A percentile compares a stretch with the other conserved stretches of the same genome.
These are phyloP conservation scores for Neurospora sublineolata DNA, from an alignment of 495 filamentous ascomycete genomes.

Conservation along the genomic window DNA sequence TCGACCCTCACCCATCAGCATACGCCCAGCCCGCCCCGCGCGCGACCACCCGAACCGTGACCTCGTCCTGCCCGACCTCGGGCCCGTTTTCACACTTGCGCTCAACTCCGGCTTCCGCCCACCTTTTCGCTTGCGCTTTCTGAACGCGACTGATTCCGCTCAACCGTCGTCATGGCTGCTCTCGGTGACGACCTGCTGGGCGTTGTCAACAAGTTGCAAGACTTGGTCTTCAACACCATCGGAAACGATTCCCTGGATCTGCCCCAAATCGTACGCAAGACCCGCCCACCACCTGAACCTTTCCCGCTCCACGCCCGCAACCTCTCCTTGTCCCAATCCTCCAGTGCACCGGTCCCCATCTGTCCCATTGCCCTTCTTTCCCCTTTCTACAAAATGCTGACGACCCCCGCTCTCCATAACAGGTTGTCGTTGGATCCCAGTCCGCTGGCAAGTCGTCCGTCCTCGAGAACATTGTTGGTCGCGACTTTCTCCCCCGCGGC, in stretches of 20 bases:
- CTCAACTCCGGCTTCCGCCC: not conserved
- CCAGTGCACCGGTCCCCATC: not conserved
- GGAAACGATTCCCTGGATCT: conserved; percentile 96
- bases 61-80: not conserved
- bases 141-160: not conserved
- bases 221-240: conserved; percentile 98
- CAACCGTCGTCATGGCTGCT: conserved; percentile 35
- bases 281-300: conserved; percentile 4
- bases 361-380: not conserved
- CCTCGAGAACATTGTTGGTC: conserved; percentile 94
- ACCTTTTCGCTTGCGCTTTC: not conserved
- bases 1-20: not conserved
- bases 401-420: conserved; percentile 3
- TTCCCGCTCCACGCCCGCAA: conserved; percentile 1
- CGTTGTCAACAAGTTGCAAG: conserved; percentile 93
- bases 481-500: conserved; percentile 92
- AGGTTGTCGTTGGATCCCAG: conserved; percentile 98
- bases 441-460: conserved; percentile 99
- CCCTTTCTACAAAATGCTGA: not conserved
- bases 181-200: conserved; percentile 86
- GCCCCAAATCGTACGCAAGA: conserved; percentile 80
- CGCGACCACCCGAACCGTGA: not conserved
- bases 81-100: not conserved
- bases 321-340: not conserved
- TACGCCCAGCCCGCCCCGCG: not conserved